phyloP scores from a whole-genome alignment of 2,329 filamentous ascomycete genomes.

The Xylariaceae sp. region DNA sequence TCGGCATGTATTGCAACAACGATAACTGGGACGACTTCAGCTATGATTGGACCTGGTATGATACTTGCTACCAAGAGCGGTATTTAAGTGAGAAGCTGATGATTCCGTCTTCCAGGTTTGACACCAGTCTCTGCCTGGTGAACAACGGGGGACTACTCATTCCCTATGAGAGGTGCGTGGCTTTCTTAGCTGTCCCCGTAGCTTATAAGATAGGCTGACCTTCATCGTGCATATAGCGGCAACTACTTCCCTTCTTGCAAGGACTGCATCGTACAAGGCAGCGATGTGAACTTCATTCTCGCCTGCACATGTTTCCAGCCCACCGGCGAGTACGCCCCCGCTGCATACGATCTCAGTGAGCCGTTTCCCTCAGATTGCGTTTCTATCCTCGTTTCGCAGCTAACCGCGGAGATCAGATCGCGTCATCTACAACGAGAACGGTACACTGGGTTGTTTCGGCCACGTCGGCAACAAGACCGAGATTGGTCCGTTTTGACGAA shows the following conservation, averaged over 20 bases:
- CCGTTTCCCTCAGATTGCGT: not conserved
- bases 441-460: constrained; percentile 34
- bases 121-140: constrained; percentile 29
- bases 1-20: constrained; percentile 38
- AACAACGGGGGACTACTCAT: constrained; percentile 26
- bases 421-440: constrained; percentile 32
- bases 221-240: constrained; percentile 16
- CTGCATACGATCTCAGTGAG: constrained; percentile 26
- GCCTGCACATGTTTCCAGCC: constrained; percentile 22
- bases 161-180: constrained; percentile 18
- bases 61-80: not conserved
- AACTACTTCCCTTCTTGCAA: constrained; percentile 24
- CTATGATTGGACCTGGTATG: constrained; percentile 38
- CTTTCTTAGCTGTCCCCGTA: not conserved
- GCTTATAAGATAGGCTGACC: constrained; percentile 1
- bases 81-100: constrained; percentile 1
- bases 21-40: constrained; percentile 28
- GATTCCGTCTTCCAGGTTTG: constrained; percentile 22
- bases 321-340: constrained; percentile 7
- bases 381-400: constrained; percentile 1
- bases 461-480: constrained; percentile 33
- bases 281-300: constrained; percentile 19
- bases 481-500: constrained; percentile 20
- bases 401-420: constrained; percentile 23
- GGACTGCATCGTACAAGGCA: constrained; percentile 22